Base-by-base conservation (phyloP, 2,329 filamentous ascomycete species). In the Ophiostoma himal-ulmi region DNA sequence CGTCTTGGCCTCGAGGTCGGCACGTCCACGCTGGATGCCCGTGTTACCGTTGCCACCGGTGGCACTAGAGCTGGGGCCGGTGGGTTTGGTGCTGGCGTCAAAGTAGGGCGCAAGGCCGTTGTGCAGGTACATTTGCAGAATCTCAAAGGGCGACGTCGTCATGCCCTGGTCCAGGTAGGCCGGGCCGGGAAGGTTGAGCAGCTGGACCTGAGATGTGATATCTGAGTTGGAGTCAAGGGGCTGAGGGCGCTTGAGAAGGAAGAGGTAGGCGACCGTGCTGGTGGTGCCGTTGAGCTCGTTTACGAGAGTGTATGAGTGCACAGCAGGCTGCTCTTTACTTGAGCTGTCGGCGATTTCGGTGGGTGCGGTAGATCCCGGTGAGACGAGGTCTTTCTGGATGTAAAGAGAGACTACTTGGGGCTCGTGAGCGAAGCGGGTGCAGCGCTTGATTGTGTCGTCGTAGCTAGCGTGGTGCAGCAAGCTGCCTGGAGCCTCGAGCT, bases 101-200 rank as follows among this genome's bases (percentile, higher is more conserved):
- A 99, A 99, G 81, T 97, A 98, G 54, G 96, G 95, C 76, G 92
- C 93, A 77, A 99, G 84, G 75, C 92, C 93, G 78, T 93, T 90
- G 80, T 97, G 94, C 74, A 99, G 88, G 76, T 97, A 87, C 71
- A 94, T 93, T 81, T 97, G 93, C 73, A 99, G 84, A 75, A 94
- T 90, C 81, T 98, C 94, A 81, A 93, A 97, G 3, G 94, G 93
- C 65, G 94, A 96, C 70, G 90, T 83, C 36, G 89, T 84, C 70
- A 89, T 85, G 71, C 89, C 89, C 78, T 93, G 90, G 75, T 92
- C 88, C 72, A 90, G 84, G 73, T 89, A 88, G 69, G 91, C 90
- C 72, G 91, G 88, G 69, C 94, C 92, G 13, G 95, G 94, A 73
- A 99, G 84, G 78, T 96, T 97, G 79, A 94, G 91, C 77, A 97